Evolutionary conservation across 2,329 filamentous ascomycete genomes (phyloP).

Genomic region (Plectosphaerella plurivora): DNA sequence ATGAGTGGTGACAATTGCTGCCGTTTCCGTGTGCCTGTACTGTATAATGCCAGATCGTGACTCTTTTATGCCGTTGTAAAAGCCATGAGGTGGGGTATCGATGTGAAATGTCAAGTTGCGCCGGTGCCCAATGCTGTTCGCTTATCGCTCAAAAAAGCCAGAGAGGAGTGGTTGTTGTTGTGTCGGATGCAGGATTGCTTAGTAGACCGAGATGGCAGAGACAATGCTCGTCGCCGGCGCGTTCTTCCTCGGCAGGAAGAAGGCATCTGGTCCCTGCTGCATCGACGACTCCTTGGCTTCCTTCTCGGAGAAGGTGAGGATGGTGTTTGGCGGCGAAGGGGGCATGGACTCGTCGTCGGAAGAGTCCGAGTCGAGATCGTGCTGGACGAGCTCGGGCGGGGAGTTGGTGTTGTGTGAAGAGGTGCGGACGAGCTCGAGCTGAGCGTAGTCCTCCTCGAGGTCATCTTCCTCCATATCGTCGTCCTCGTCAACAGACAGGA

Average conservation of each 20-base stretch:
- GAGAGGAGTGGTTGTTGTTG: neutral
- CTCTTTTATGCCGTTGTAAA: neutral
- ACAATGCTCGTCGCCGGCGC: conserved; percentile 38
- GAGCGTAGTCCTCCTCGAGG: conserved; percentile 60
- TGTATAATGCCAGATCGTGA: neutral
- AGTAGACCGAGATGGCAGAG: conserved; percentile 55
- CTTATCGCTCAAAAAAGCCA: conserved; percentile 10
- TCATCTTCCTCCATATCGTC: conserved; percentile 46
- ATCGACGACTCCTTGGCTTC: conserved; percentile 39
- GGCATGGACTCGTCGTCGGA: conserved; percentile 74
- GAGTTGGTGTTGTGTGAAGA: conserved; percentile 57
- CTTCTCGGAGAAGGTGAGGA: conserved; percentile 58
- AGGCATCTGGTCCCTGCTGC: conserved; percentile 38
- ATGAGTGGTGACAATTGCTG: neutral
- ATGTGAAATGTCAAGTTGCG: neutral
- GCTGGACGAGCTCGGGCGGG: conserved; percentile 66
- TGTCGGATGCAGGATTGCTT: conserved; percentile 12
- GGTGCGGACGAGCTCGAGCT: conserved; percentile 65
- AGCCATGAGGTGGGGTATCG: neutral
- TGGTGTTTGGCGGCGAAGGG: conserved; percentile 58
- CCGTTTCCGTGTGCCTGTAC: neutral
- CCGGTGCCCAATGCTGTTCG: conserved; percentile 6
- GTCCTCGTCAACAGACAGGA: conserved; percentile 29
- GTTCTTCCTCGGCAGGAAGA: conserved; percentile 49
- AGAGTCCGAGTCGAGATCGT: conserved; percentile 63